These are phyloP conservation scores for Curvularia sp. DNA, from an alignment of 2,329 filamentous ascomycete species.

Conservation along the genomic window DNA sequence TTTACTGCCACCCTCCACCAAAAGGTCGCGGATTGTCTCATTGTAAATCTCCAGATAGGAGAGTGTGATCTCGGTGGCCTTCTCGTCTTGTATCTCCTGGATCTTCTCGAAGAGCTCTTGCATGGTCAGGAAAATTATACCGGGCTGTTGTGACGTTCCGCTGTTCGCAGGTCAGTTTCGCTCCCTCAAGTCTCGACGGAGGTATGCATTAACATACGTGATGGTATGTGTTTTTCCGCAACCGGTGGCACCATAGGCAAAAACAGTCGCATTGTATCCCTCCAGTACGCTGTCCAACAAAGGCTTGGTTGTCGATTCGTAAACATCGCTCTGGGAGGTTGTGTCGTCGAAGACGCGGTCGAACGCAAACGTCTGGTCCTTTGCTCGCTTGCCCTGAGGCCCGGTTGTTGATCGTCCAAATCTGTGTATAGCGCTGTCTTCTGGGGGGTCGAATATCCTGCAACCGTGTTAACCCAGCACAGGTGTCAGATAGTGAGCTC, in stretches of 20 bases:
- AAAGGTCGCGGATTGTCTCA: slow-evolving; percentile 93
- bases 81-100: slow-evolving; percentile 81
- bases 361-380: slow-evolving; percentile 97
- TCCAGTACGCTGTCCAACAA: slow-evolving; percentile 96
- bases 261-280: slow-evolving; percentile 98
- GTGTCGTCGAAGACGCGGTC: slow-evolving; percentile 97
- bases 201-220: slow-evolving; percentile 46
- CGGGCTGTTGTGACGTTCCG: slow-evolving; percentile 88
- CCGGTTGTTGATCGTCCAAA: slow-evolving; percentile 80
- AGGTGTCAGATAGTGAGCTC: slow-evolving; percentile 1
- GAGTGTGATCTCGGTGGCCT: slow-evolving; percentile 86
- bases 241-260: slow-evolving; percentile 96
- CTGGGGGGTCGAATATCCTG: slow-evolving; percentile 95
- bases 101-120: slow-evolving; percentile 98
- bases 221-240: slow-evolving; percentile 99
- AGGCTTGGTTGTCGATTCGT: slow-evolving; percentile 86
- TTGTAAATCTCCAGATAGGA: slow-evolving; percentile 99
- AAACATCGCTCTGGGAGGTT: slow-evolving; percentile 88
- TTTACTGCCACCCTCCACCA: slow-evolving; percentile 85
- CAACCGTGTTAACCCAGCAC: slow-evolving; percentile 29
- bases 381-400: slow-evolving; percentile 83
- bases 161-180: slow-evolving; percentile 37
- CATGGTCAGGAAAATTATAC: slow-evolving; percentile 99
- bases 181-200: background rate
- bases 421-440: slow-evolving; percentile 89